A percentile compares a stretch with the other conserved stretches of the same genome.
Conservation (phyloP, 2,329 filamentous ascomycete genomes). For the Geosmithia putterillii region DNA sequence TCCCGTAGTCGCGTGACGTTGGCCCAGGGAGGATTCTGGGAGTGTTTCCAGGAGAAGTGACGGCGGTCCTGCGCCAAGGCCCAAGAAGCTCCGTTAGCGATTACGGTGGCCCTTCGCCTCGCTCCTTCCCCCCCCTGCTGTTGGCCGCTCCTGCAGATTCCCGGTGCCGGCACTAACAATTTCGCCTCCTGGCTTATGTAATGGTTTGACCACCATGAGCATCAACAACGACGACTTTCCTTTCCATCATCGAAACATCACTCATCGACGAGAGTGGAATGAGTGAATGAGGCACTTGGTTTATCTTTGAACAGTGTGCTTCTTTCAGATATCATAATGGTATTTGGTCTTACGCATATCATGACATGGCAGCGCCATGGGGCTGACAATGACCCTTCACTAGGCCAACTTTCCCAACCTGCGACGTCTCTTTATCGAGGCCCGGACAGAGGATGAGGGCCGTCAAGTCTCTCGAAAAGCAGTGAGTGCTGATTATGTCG, state of each 20-base stretch:
- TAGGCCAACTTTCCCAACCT: conserved; percentile 81
- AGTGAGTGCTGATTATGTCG: conserved; percentile 37
- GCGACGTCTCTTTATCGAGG: conserved; percentile 90
- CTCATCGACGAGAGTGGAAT: background rate
- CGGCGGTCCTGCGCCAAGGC: no score
- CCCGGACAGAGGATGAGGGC: conserved; percentile 84
- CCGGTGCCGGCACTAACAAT: background rate
- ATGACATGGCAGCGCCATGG: no score
- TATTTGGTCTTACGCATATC: background rate
- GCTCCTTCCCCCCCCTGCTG: background rate
- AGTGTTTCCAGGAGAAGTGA: background rate
- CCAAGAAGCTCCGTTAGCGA: background rate
- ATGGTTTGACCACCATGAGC: no score
- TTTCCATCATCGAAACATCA: background rate
- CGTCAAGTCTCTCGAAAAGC: conserved; percentile 88
- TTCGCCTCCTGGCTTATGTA: background rate
- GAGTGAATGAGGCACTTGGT: background rate
- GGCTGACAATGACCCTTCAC: background rate
- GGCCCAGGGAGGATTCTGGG: no score
- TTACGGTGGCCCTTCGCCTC: background rate
- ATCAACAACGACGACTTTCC: background rate
- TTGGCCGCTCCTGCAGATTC: background rate
- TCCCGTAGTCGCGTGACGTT: no score
- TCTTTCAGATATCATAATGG: background rate
- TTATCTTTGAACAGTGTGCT: background rate